Conservation (phyloP, 306 rosid species). For the Vigna hirtella region DNA sequence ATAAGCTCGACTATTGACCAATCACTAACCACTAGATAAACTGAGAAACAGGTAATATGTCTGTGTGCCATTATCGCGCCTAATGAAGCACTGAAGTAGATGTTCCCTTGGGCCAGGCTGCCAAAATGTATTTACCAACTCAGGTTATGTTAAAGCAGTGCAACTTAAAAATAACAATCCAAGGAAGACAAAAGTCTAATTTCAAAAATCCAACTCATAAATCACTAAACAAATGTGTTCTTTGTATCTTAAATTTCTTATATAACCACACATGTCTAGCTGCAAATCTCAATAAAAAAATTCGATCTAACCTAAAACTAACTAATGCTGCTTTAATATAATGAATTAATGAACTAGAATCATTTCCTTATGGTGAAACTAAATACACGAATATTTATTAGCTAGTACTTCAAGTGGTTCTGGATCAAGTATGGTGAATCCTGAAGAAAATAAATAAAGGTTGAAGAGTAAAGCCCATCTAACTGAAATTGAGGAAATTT, state of each 20-base stretch:
- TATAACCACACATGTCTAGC: neutral
- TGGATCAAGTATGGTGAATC: neutral
- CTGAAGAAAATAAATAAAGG: no score
- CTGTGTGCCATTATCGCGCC: conserved; percentile 75
- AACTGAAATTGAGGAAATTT: neutral
- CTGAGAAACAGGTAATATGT: conserved; percentile 78
- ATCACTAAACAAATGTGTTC: neutral
- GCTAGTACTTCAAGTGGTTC: neutral
- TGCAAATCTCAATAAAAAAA: neutral
- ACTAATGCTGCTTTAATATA: neutral
- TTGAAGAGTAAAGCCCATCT: neutral
- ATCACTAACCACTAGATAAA: conserved; percentile 57
- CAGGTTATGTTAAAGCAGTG: conserved; percentile 28
- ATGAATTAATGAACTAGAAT: neutral
- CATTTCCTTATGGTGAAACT: neutral
- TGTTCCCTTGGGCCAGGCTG: conserved; percentile 97
- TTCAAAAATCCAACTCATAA: neutral
- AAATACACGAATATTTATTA: neutral
- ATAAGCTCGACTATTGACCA: conserved; percentile 44
- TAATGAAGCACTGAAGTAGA: conserved; percentile 87
- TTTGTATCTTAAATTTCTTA: neutral
- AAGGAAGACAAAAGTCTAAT: neutral
- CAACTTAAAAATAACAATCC: neutral
- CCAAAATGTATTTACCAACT: conserved; percentile 43
- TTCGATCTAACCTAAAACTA: neutral